A percentile compares a stretch with the other conserved stretches of the same genome.
Evolutionary conservation across 2,329 filamentous ascomycete genomes (phyloP).

Genomic region (Pseudocercospora macadamiae): DNA sequence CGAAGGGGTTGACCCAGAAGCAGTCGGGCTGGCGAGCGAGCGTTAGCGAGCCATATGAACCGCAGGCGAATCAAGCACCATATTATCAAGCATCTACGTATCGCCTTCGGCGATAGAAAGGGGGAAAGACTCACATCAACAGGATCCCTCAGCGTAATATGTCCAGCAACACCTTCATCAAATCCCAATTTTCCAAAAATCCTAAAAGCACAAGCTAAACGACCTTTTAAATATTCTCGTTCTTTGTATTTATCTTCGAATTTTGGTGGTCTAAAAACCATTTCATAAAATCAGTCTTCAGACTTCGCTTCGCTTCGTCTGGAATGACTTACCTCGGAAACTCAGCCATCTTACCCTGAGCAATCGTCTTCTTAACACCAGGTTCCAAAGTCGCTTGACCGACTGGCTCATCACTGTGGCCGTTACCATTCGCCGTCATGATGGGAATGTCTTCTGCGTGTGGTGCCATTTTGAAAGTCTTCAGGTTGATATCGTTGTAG

Average conservation of each 20-base stretch:
- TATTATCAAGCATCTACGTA: too few relatives aligned
- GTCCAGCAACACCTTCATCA: conserved; percentile 46
- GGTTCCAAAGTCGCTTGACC: conserved; percentile 38
- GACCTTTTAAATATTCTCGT: conserved; percentile 47
- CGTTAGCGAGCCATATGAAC: not conserved
- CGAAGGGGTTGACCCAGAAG: conserved; percentile 46
- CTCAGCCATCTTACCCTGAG: conserved; percentile 34
- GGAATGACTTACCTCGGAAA: conserved; percentile 32
- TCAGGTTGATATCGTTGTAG: too few relatives aligned
- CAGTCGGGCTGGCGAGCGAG: conserved; percentile 30
- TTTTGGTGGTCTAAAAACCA: conserved; percentile 33
- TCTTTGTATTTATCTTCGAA: conserved; percentile 44
- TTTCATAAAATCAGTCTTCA: not conserved
- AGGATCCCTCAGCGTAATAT: conserved; percentile 48
- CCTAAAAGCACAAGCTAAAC: conserved; percentile 50
- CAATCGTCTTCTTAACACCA: conserved; percentile 37
- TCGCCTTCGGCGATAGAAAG: not conserved
- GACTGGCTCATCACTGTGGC: conserved; percentile 31
- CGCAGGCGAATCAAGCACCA: not conserved
- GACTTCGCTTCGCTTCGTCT: too few relatives aligned
- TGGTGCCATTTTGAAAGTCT: too few relatives aligned
- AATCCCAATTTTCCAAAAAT: conserved; percentile 48
- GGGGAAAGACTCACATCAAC: conserved; percentile 20
- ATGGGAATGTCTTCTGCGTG: conserved; percentile 34
- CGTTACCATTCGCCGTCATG: conserved; percentile 32